These are phyloP conservation scores for Kalmusia sp. DNA, from an alignment of 2,329 filamentous ascomycete genomes.

Conservation along the genomic window DNA sequence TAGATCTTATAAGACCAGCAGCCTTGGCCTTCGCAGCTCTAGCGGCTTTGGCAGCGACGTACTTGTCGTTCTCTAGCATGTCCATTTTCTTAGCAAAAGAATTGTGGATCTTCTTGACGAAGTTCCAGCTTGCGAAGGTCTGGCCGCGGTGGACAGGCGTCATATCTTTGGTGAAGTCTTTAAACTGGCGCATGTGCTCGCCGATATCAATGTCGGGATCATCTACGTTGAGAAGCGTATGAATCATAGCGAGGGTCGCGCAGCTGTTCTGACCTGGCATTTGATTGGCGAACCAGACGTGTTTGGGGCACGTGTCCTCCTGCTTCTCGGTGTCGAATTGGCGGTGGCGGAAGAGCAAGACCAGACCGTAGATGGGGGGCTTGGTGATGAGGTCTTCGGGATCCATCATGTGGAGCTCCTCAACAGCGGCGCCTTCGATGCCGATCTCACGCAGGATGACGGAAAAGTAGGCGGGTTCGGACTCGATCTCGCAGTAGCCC, in stretches of 20 bases:
- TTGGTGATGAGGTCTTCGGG: constrained; percentile 37
- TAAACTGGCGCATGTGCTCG: constrained; percentile 74
- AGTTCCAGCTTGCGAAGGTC: constrained; percentile 74
- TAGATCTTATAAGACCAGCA: background rate
- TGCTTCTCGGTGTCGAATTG: constrained; percentile 58
- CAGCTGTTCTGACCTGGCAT: constrained; percentile 75
- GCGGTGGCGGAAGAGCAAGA: constrained; percentile 82
- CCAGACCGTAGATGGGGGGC: constrained; percentile 72
- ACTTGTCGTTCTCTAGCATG: constrained; percentile 74
- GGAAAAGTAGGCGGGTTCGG: constrained; percentile 87
- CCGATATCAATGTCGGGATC: constrained; percentile 69
- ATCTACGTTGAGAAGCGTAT: constrained; percentile 85
- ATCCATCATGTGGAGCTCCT: constrained; percentile 79
- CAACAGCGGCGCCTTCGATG: constrained; percentile 73
- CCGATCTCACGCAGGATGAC: constrained; percentile 82
- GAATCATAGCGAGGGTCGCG: constrained; percentile 89
- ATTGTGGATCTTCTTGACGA: constrained; percentile 85
- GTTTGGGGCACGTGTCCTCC: constrained; percentile 64
- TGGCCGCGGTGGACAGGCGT: constrained; percentile 78
- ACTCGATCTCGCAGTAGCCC: constrained; percentile 86
- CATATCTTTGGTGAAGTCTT: constrained; percentile 71
- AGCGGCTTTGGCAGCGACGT: constrained; percentile 68
- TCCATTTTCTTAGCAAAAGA: constrained; percentile 74
- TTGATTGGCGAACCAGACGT: constrained; percentile 95
- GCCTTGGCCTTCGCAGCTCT: constrained; percentile 18